These are phyloP conservation scores for Naganishia sp. DNA, from an alignment of 1,284 basidiomycete genomes.

Conservation along the genomic window DNA sequence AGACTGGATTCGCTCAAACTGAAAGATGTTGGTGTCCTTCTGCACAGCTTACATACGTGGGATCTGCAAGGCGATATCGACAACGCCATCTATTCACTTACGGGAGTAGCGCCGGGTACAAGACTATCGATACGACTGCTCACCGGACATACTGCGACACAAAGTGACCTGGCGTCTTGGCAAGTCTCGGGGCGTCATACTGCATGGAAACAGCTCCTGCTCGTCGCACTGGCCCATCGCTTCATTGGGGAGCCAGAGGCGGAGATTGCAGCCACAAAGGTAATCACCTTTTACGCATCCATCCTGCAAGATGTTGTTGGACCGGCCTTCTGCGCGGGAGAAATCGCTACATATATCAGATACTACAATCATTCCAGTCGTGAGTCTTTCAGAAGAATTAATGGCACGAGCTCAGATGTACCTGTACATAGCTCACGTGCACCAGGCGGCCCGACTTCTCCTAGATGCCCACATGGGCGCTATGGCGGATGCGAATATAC, in stretches of 20 bases:
- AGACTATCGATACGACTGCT: background rate
- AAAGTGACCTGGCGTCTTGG: constrained; percentile 59
- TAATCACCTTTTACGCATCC: constrained; percentile 74
- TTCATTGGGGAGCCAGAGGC: constrained; percentile 72
- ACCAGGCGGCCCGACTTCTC: constrained; percentile 69
- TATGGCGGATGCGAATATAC: constrained; percentile 67
- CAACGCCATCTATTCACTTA: background rate
- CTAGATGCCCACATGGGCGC: constrained; percentile 72
- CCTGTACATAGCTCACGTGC: constrained; percentile 62
- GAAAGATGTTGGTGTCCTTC: constrained; percentile 6
- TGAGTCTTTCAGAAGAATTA: constrained; percentile 51
- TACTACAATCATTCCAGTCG: constrained; percentile 73
- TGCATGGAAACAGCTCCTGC: constrained; percentile 66
- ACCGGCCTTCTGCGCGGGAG: constrained; percentile 63
- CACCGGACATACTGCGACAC: constrained; percentile 26
- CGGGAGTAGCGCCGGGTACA: background rate
- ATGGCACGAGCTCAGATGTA: background rate
- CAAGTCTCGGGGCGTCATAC: constrained; percentile 68
- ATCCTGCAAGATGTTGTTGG: constrained; percentile 66
- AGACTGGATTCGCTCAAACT: constrained; percentile 23
- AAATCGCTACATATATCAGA: constrained; percentile 68
- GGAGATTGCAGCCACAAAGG: constrained; percentile 65
- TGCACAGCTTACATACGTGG: constrained; percentile 41
- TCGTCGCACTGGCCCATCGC: constrained; percentile 67
- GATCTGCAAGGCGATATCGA: constrained; percentile 62